Percentiles rank a stretch among this genome's conserved stretches.
These are phyloP conservation scores for Elsinoe australis DNA, from an alignment of 2,329 filamentous ascomycete species.

Conservation along the genomic window DNA sequence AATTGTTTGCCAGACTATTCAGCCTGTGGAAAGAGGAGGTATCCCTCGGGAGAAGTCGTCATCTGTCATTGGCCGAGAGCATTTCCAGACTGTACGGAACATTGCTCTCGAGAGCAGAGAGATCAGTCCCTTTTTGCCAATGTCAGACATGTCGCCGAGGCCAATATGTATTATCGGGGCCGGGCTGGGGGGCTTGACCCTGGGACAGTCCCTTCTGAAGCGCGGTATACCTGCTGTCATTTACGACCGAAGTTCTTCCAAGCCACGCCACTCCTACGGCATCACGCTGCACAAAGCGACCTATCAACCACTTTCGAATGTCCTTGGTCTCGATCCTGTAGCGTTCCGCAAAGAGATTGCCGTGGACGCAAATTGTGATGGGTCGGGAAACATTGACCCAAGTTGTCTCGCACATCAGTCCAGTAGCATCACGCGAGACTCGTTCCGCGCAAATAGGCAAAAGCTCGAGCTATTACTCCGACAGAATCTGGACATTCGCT, in stretches of 20 bases:
- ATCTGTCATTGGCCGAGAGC: no score
- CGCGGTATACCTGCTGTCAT: conserved; percentile 29
- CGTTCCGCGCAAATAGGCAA: conserved; percentile 33
- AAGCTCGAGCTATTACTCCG: conserved; percentile 32
- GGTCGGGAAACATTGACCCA: conserved; percentile 23
- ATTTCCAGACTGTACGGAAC: no score
- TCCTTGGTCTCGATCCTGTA: conserved; percentile 29
- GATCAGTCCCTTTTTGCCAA: no score
- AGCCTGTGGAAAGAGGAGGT: no score
- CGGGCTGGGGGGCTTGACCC: conserved; percentile 39
- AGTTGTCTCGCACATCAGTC: not conserved
- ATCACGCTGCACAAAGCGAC: conserved; percentile 33
- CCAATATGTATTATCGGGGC: conserved; percentile 35
- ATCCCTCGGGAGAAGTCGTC: no score
- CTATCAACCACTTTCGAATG: conserved; percentile 30
- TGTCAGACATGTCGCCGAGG: conserved; percentile 1
- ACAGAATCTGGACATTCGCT: conserved; percentile 33
- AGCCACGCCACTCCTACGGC: conserved; percentile 31
- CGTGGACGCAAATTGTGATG: conserved; percentile 28
- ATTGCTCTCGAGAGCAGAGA: no score
- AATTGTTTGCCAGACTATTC: no score
- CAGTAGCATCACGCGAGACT: not conserved
- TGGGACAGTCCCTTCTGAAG: conserved; percentile 32
- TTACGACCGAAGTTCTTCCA: conserved; percentile 29
- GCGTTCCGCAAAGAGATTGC: conserved; percentile 29